Percentiles rank a stretch among this genome's conserved stretches.
Evolutionary conservation across 805 yeast genomes (phyloP).

Genomic region (Starmerella roubikii): DNA sequence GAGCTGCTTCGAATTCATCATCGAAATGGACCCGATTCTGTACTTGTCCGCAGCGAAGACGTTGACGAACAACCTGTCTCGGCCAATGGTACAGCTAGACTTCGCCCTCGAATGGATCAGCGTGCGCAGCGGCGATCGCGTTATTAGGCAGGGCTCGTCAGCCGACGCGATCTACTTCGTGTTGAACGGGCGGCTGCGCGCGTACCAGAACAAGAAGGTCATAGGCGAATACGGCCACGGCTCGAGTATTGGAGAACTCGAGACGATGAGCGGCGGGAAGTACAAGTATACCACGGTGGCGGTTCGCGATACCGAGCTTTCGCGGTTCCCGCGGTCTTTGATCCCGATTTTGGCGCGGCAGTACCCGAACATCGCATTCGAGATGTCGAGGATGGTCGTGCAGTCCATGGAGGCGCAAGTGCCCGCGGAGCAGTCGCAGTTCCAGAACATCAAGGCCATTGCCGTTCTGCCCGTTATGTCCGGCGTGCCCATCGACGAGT

Average conservation of each 20-base stretch:
- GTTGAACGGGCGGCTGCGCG: slow-evolving; percentile 16
- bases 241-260: slow-evolving; percentile 88
- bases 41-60: slow-evolving; percentile 67
- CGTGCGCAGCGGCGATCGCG: slow-evolving; percentile 66
- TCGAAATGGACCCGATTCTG: slow-evolving; percentile 64
- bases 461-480: slow-evolving; percentile 66
- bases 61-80: slow-evolving; percentile 51
- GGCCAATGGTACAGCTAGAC: slow-evolving; percentile 60
- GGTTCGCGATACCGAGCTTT: slow-evolving; percentile 85
- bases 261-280: slow-evolving; percentile 68
- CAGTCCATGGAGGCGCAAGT: slow-evolving; percentile 18
- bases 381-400: slow-evolving; percentile 79
- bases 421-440: slow-evolving; percentile 10
- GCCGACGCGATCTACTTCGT: slow-evolving; percentile 52
- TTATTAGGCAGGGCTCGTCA: slow-evolving; percentile 68
- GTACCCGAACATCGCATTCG: slow-evolving; percentile 81
- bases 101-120: slow-evolving; percentile 94
- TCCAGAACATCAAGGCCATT: slow-evolving; percentile 57
- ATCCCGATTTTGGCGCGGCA: slow-evolving; percentile 74
- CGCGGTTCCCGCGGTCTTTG: slow-evolving; percentile 78
- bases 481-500: slow-evolving; percentile 77
- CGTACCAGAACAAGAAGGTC: slow-evolving; percentile 21
- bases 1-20: slow-evolving; percentile 44
- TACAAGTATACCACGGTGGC: slow-evolving; percentile 55
- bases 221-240: slow-evolving; percentile 85